These are phyloP conservation scores for Tulasnella sp. DNA, from an alignment of 768 basidiomycete genomes.

Conservation along the genomic window DNA sequence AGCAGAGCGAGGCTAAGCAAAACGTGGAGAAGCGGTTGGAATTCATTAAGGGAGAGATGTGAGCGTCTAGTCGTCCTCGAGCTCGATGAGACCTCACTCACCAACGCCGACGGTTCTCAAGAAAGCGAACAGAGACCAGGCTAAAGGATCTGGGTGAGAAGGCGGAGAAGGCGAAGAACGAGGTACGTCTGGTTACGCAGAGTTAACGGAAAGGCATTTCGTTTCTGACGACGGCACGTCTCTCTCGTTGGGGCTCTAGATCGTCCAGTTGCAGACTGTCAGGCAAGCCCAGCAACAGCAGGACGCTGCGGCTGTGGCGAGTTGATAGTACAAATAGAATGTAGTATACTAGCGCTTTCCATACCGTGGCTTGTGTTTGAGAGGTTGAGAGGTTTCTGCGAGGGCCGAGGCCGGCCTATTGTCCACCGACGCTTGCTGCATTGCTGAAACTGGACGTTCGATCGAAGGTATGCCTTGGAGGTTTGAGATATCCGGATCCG, in stretches of 20 bases:
- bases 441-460: too few species aligned
- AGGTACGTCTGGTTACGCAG: constrained; percentile 47
- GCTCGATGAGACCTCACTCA: not conserved
- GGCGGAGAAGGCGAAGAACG: constrained; percentile 74
- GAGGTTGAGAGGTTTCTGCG: not conserved
- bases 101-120: constrained; percentile 34
- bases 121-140: constrained; percentile 76
- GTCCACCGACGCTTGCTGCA: not conserved
- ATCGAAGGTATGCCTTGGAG: too few species aligned
- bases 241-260: constrained; percentile 40
- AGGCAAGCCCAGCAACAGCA: constrained; percentile 13
- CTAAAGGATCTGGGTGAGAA: constrained; percentile 74
- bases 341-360: not conserved
- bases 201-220: constrained; percentile 27
- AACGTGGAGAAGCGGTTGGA: constrained; percentile 89
- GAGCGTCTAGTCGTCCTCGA: constrained; percentile 35
- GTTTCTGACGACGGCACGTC: not conserved
- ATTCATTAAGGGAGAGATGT: constrained; percentile 89
- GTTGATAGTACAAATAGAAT: not conserved
- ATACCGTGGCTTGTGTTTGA: not conserved
- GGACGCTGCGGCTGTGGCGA: not conserved
- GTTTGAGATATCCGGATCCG: not conserved
- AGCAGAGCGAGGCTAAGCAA: constrained; percentile 75
- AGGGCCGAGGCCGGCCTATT: not conserved
- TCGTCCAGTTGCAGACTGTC: constrained; percentile 61